Evolutionary conservation across 148 eudicot species (phyloP).

Genomic region (Persicaria tinctoria): DNA sequence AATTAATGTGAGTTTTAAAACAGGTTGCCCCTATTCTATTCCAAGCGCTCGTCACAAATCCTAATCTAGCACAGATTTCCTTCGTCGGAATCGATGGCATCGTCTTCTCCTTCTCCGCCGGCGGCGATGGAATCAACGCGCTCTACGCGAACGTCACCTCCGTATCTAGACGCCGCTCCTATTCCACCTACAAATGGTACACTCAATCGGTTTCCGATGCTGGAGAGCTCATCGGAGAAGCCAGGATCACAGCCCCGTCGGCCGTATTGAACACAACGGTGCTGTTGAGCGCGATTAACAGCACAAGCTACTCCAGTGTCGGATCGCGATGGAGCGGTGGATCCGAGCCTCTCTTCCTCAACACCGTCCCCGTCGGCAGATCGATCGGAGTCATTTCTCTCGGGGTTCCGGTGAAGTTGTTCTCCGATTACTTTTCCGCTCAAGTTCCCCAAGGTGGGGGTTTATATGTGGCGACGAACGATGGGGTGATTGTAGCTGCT

Average conservation of each 20-base stretch:
- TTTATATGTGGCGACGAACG: slow-evolving; percentile 1
- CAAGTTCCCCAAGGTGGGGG: neutral
- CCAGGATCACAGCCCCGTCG: neutral
- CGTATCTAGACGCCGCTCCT: slow-evolving; percentile 22
- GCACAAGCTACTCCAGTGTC: neutral
- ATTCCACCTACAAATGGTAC: slow-evolving; percentile 18
- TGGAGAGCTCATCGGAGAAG: neutral
- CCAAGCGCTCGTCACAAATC: slow-evolving; percentile 11
- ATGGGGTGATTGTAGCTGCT: neutral
- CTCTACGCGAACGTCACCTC: slow-evolving; percentile 44
- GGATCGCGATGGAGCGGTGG: slow-evolving; percentile 31
- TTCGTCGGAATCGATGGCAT: slow-evolving; percentile 49
- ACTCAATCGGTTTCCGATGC: slow-evolving; percentile 20
- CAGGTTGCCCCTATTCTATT: slow-evolving; percentile 8
- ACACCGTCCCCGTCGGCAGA: slow-evolving; percentile 18
- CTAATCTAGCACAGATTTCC: slow-evolving; percentile 45
- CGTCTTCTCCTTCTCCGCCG: slow-evolving; percentile 41
- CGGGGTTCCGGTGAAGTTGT: slow-evolving; percentile 28
- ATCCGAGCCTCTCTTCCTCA: slow-evolving; percentile 7
- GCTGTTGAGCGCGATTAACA: neutral
- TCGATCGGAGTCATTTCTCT: slow-evolving; percentile 36
- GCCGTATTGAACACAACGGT: neutral
- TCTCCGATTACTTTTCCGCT: slow-evolving; percentile 13
- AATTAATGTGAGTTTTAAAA: neutral
- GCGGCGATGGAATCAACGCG: slow-evolving; percentile 22